Evolutionary conservation across 345 rosid species (phyloP).

Genomic region (Arabidopsis suecica): DNA sequence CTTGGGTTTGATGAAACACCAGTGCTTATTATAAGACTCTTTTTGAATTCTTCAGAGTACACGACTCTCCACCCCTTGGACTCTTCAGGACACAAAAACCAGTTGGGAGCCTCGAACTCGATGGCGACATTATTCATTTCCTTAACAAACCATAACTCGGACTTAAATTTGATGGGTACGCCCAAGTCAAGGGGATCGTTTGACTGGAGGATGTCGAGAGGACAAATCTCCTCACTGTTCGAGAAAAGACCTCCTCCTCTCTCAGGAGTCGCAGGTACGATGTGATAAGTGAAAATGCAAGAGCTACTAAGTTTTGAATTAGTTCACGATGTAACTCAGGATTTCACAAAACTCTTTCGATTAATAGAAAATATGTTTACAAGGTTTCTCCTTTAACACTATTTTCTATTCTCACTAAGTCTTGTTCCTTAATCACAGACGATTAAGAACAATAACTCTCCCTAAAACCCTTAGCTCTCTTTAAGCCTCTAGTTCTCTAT

Average conservation of each 20-base stretch:
- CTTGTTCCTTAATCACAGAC: too few relatives aligned
- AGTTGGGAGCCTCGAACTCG: constrained; percentile 32
- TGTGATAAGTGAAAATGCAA: constrained; percentile 1
- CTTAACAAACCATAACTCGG: constrained; percentile 28
- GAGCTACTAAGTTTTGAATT: too few relatives aligned
- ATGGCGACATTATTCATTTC: constrained; percentile 8
- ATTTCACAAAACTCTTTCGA: too few relatives aligned
- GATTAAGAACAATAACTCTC: too few relatives aligned
- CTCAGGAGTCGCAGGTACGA: constrained; percentile 14
- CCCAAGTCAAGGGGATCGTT: constrained; percentile 27
- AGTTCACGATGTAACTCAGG: too few relatives aligned
- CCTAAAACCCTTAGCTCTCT: too few relatives aligned
- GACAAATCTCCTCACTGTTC: constrained; percentile 31
- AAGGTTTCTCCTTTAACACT: too few relatives aligned
- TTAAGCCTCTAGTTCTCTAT: too few relatives aligned
- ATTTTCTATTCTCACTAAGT: too few relatives aligned
- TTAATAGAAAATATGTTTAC: too few relatives aligned
- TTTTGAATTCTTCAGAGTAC: constrained; percentile 20
- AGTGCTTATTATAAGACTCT: constrained; percentile 12
- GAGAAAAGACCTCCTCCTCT: constrained; percentile 22
- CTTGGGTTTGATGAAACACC: constrained; percentile 27
- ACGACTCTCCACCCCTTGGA: constrained; percentile 32
- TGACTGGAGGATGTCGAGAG: constrained; percentile 28
- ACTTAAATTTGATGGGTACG: constrained; percentile 18
- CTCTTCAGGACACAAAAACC: constrained; percentile 23